These are phyloP conservation scores for Neoscytalidium dimidiatum DNA, from an alignment of 2,329 filamentous ascomycete genomes.

Conservation along the genomic window DNA sequence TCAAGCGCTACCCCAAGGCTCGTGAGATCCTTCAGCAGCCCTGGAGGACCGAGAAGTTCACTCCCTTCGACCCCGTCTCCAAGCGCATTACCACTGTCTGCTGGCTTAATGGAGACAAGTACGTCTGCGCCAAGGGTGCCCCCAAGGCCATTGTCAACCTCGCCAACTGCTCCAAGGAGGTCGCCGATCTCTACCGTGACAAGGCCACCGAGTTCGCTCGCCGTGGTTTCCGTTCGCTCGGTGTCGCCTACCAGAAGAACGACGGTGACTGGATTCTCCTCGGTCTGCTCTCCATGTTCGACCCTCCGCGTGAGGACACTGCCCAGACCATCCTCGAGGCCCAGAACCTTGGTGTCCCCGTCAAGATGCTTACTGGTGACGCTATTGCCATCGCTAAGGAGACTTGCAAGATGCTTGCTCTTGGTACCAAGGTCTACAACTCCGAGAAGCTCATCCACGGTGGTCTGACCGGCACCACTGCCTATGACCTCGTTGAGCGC, in stretches of 20 bases:
- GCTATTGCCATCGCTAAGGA: slow-evolving; percentile 79
- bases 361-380: slow-evolving; percentile 83
- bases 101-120: slow-evolving; percentile 68
- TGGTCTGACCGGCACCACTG: slow-evolving; percentile 70
- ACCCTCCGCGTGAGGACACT: slow-evolving; percentile 76
- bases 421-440: slow-evolving; percentile 80
- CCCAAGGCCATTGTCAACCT: slow-evolving; percentile 74
- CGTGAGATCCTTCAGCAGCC: slow-evolving; percentile 73
- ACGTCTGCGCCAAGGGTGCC: slow-evolving; percentile 75
- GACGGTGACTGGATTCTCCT: slow-evolving; percentile 73
- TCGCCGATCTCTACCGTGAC: slow-evolving; percentile 66
- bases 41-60: slow-evolving; percentile 78
- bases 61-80: slow-evolving; percentile 75
- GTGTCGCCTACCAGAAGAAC: slow-evolving; percentile 77
- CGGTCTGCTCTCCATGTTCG: slow-evolving; percentile 79
- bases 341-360: slow-evolving; percentile 72
- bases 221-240: slow-evolving; percentile 78
- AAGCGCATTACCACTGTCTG: slow-evolving; percentile 75
- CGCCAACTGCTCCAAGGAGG: slow-evolving; percentile 66
- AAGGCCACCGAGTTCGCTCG: slow-evolving; percentile 76
- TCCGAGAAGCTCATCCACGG: slow-evolving; percentile 76
- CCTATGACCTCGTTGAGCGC: slow-evolving; percentile 75
- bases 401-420: slow-evolving; percentile 79
- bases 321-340: slow-evolving; percentile 77
- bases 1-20: slow-evolving; percentile 75